Conservation (phyloP, 129 eudicot genomes). For the Flaveria sonorensis region DNA sequence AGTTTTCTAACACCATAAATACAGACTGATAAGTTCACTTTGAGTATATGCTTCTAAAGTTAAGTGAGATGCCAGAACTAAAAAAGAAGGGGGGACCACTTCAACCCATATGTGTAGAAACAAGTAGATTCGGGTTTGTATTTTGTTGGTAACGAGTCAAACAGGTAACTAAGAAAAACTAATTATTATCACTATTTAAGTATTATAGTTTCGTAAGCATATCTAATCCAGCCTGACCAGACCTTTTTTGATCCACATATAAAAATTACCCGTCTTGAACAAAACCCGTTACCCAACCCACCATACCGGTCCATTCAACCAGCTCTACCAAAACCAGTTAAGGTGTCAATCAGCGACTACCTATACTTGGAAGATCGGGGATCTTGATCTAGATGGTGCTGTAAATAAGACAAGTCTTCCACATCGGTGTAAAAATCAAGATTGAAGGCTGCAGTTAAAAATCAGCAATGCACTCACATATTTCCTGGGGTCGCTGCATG, state of each 20-base stretch:
- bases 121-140: not conserved
- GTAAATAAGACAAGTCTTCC: slow-evolving; percentile 81
- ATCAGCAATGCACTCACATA: not conserved
- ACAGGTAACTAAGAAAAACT: not conserved
- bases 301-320: not conserved
- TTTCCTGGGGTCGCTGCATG: no score
- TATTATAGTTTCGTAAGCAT: no score
- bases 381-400: slow-evolving; percentile 74
- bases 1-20: slow-evolving; percentile 59
- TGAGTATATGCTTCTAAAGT: slow-evolving; percentile 7
- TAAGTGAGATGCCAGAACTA: not conserved
- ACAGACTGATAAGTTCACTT: slow-evolving; percentile 9
- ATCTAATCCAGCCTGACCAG: no score
- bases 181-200: no score
- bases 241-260: no score
- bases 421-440: slow-evolving; percentile 95
- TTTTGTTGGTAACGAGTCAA: not conserved
- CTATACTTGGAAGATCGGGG: slow-evolving; percentile 86
- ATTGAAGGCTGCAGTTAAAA: slow-evolving; percentile 70
- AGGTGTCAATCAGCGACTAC: slow-evolving; percentile 34
- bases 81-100: not conserved
- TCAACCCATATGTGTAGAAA: not conserved
- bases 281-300: not conserved
- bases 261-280: no score
- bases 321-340: not conserved